Percentiles rank a stretch among this genome's conserved stretches.
Conservation (phyloP, 192 early-diverging fungal genomes). For the Umbelopsis sp. region DNA sequence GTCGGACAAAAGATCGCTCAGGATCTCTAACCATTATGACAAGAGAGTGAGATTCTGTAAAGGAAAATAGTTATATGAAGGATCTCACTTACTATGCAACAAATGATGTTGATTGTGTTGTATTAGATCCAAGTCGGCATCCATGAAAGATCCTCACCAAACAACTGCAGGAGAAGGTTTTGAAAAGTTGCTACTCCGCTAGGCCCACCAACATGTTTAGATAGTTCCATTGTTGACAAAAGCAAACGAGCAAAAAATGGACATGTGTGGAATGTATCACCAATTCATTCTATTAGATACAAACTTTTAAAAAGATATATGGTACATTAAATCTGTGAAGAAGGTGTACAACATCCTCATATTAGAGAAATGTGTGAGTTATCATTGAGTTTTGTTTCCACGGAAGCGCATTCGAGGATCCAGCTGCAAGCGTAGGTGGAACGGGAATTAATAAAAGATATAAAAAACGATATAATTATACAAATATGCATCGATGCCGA, state of each 20-base stretch:
- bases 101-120: not conserved
- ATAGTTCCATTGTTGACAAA: not conserved
- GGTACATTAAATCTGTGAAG: not conserved
- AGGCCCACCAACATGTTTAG: not conserved
- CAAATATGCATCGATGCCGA: too few species aligned
- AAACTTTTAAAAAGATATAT: not conserved
- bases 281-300: too few species aligned
- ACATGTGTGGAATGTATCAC: too few species aligned
- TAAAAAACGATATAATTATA: not conserved
- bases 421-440: conserved; percentile 26
- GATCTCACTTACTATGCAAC: not conserved
- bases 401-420: conserved; percentile 54
- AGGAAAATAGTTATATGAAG: too few species aligned
- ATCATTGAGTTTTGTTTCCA: conserved; percentile 49
- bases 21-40: not conserved
- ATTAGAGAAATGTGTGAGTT: not conserved
- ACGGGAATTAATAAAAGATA: not conserved
- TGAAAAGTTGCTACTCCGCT: not conserved
- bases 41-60: not conserved
- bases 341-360: too few species aligned
- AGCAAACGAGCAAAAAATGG: too few species aligned
- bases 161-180: too few species aligned
- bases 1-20: conserved; percentile 7
- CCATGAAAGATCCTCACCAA: not conserved
- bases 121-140: not conserved